Evolutionary conservation across 306 rosid genomes (phyloP), one percentile per base, ranked within the genome.

Genomic region (Crataegus laevigata): DNA sequence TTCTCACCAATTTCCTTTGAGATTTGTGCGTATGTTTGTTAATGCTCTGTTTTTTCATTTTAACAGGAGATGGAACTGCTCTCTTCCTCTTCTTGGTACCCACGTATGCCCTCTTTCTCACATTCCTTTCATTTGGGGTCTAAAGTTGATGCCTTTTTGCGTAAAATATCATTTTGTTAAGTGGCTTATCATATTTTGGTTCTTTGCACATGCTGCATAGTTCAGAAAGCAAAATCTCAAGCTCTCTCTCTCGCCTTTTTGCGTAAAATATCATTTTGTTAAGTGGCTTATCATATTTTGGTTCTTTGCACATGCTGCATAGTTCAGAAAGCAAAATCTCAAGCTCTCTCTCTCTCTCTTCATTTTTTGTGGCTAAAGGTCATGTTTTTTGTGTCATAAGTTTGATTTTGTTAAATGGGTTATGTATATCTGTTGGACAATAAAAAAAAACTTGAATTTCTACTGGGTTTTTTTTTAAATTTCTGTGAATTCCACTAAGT

Each of bases 1-100:
- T 34, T 6, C 8, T 34, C 8, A 34, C 38, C 38, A 34, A 34
- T 34, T 34, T 34, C 2, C 38, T 34, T 34, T 34, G 38, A 34
- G 38, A 6, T 34, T 6, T 34, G 38, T 34, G 8, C 38, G 8
- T 34, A 8, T 34, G 38, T 34, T 34, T 34, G 38, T 34, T 6
- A 34, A 34, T 34, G 8, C 8, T 34, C 2, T 34, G 8, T 22
- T 1, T 30, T 19, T 26, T 57, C 38, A 34, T 64, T 18, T 36
- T 12, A 68, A 29, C 85, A 91, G 97, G 98, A 50, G 90, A 94
- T 87, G 96, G 75, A 22, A 82, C 91, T 15, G 97, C 97, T 78
- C 74, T 91, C 69, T 94, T 94, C 85, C 98, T 94, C 87, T 94
- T 90, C 93, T 79, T 91, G 80, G 69, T 97, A 26, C 97, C 97